Evolutionary conservation across 2,329 filamentous ascomycete species (phyloP), one percentile per base, ranked within the genome.

Genomic region (Sclerotinia nivalis): DNA sequence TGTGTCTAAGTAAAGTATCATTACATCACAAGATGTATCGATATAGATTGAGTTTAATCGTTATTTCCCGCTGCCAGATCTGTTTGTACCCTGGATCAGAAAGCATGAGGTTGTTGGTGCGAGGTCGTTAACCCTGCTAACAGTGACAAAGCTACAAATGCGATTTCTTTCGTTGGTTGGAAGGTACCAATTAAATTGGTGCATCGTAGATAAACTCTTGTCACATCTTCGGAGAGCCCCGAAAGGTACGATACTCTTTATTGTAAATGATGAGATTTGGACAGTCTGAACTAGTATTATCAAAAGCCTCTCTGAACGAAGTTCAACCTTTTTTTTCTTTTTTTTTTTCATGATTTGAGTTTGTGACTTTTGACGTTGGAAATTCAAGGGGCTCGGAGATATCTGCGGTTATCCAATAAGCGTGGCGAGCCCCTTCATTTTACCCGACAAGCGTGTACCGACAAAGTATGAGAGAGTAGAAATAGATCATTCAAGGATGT

Each of bases 401-500:
- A 20, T 40, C 5, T 37, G 45, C 45, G 60, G 45, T 64, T 64
- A 22, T 25, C 31, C 9, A 25, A 37, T 64, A 64, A 37, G 13
- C 59, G 43, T 62, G 12, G 28, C 22, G 31, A 49, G 25, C 59
- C 59, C 59, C 43, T 62, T 49, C 60, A 64, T 50, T 45, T 22
- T 31, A 43, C 40, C 12, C 43, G 45, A 20, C 22, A 50, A 25
- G 10, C 43, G 43, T 22, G 28, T 49, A 18, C 9, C 2, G 37
- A 37, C 22, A 13, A 43, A 18, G 40, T 15, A 18, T 43, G 15
- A 43, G 40, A 15, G 40, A 58, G 34, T 40, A n/a, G 20, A 25
- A 62, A 50, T 50, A 34, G 43, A 61, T 47, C 9, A n/a, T 58
- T 40, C 55, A 58, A 58, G 34, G 55, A 58, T 25, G n/a, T n/a